Evolutionary conservation across 2,329 filamentous ascomycete species (phyloP), one percentile per base, ranked within the genome.

Genomic region (Hymenotorrendiella dingleyae): DNA sequence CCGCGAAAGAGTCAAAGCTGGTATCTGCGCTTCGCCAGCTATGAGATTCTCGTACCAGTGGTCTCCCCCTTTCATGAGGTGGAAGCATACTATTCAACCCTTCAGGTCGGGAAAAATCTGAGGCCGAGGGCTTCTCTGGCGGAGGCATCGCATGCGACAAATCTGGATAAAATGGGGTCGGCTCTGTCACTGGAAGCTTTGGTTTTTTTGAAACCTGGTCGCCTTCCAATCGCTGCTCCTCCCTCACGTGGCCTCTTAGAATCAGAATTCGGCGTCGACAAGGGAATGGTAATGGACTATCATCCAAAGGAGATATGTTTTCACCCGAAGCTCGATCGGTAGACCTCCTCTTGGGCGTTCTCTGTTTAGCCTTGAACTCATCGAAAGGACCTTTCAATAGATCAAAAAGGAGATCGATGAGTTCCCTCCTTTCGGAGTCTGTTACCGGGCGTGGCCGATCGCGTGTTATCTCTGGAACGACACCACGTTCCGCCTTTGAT

Each of bases 1-100:
- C 3, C 1, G 42, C 26, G 29, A 39, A 29, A 1, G 54, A 55
- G 3, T 43, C 41, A 34, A 59, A 58, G 35, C 51, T 54, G 6
- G 46, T 48, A 16, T 43, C 37, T 6, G 36, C 46, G 10, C 38
- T 42, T 40, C 44, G 8, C 12, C 23, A 35, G 14, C 32, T 29
- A 11, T 24, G 27, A 19, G 27, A 14, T 10, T 38, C 34, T 21
- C 21, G 22, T 17, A 29, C 11, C 9, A 22, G 9, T 19, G 33
- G n/a, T 14, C 33, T 33, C 4, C 26, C 38, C 19, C 43, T 26
- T 4, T 21, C 21, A 6, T 21, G n/a, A n/a, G n/a, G n/a, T n/a
- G n/a, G n/a, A n/a, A n/a, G n/a, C n/a, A n/a, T n/a, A n/a, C n/a
- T n/a, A n/a, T n/a, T n/a, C n/a, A n/a, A n/a, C n/a, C n/a, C n/a